Percentiles rank a stretch among this genome's conserved stretches.
Evolutionary conservation across 1,139 yeast species (phyloP).

Genomic region (Suhomyces kunorum): DNA sequence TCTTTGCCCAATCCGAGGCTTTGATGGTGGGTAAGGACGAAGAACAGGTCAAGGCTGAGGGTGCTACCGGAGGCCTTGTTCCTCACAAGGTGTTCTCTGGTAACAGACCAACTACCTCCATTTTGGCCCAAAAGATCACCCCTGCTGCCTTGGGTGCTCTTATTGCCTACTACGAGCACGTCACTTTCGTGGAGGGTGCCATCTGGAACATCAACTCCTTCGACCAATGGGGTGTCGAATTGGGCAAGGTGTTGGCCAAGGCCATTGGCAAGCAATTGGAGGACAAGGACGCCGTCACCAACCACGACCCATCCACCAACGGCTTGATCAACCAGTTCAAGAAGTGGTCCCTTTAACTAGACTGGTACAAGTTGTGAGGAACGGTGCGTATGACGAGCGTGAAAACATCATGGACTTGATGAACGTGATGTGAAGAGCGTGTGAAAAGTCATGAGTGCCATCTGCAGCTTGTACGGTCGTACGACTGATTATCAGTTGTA

Average conservation of each 20-base stretch:
- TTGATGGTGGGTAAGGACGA: constrained; percentile 94
- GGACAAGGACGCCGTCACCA: constrained; percentile 51
- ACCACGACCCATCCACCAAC: constrained; percentile 90
- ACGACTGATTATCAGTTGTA: no score
- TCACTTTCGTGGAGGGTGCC: constrained; percentile 97
- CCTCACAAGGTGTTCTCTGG: constrained; percentile 97
- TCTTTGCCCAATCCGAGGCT: constrained; percentile 98
- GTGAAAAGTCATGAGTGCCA: no score
- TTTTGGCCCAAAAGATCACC: constrained; percentile 90
- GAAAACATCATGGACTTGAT: no score
- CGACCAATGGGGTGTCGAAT: constrained; percentile 99
- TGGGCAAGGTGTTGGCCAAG: constrained; percentile 97
- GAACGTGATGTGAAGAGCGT: no score
- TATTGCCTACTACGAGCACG: constrained; percentile 96
- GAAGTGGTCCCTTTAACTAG: constrained; percentile 60
- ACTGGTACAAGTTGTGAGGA: constrained; percentile 12
- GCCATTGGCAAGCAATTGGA: constrained; percentile 88
- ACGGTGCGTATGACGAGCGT: no score
- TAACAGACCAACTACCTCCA: constrained; percentile 98
- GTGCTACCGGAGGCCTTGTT: constrained; percentile 79
- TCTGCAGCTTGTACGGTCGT: no score
- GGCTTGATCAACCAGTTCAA: constrained; percentile 93
- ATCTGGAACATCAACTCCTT: constrained; percentile 98
- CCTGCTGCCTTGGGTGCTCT: constrained; percentile 95
- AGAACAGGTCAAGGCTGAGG: constrained; percentile 83